Base-by-base conservation (phyloP, 148 eudicot species). In the Salicornia ramosissima region DNA sequence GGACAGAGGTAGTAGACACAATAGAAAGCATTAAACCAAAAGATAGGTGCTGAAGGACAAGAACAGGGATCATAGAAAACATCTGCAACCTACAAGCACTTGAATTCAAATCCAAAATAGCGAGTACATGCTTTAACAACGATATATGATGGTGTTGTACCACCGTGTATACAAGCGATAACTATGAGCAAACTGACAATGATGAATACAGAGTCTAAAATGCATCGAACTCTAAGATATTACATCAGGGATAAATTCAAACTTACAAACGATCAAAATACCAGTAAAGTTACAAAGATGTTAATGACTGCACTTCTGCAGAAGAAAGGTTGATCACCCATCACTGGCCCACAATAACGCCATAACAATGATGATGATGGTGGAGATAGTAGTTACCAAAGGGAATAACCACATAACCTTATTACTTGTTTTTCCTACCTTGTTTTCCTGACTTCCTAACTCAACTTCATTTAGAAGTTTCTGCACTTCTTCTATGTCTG, bases 401-500 rank as follows among this genome's bases (percentile, higher is more conserved):
- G 97, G 84, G 77, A 91, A 91, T 73, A 89, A 61, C 86, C 90
- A 89, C 87, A 79, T 82, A 31, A 79, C 68, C 78, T 74, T 82
- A 36, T 81, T 75, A 45, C 72, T 81, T 26, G 34, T 56, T 24
- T 64, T 58, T 10, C 56, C 75, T 51, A 73, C 64, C 11, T 70
- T 75, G 29, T 56, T 77, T 65, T 80, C 85, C 18, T 64, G 81
- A 68, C 60, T 76, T 40, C 78, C 81, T 71, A 70, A 14, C 69
- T 89, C 93, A 13, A 87, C 90, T 75, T 89, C 91, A 57, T 80
- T 67, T 69, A 95, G 79, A 40, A 95, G 89, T 75, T 85, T 85
- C 61, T 87, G 78, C n/a, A 95, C 96, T 73, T 74, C 80, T 15
- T 91, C 88, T 68, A 89, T 83, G 69, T 95, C 90, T 9, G 85